phyloP scores from a whole-genome alignment of 208 protist genomes.

The Acanthamoeba royreba region DNA sequence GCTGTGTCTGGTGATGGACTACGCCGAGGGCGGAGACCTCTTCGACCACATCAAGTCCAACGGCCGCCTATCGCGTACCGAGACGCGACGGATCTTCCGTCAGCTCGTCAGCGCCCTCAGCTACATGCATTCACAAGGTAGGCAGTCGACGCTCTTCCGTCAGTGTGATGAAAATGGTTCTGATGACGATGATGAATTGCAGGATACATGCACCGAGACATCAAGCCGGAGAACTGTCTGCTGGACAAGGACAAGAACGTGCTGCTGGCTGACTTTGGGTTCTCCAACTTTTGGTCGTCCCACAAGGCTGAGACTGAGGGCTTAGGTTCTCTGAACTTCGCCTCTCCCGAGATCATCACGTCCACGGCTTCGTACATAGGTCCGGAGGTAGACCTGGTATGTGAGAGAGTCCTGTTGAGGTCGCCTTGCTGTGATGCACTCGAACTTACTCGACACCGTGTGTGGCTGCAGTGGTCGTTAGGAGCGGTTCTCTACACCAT shows the following conservation, averaged over 20 bases:
- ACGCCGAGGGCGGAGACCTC: slow-evolving; percentile 33
- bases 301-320: neutral
- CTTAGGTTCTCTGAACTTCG: neutral
- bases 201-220: neutral
- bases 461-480: neutral
- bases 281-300: slow-evolving; percentile 25
- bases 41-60: neutral
- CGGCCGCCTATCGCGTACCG: neutral
- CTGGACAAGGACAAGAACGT: neutral
- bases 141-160: neutral
- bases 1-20: slow-evolving; percentile 18
- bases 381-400: neutral
- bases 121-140: slow-evolving; percentile 26
- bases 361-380: neutral
- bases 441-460: neutral
- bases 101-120: neutral
- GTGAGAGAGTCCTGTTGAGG: neutral
- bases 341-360: neutral
- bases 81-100: neutral
- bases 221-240: slow-evolving; percentile 15
- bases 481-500: slow-evolving; percentile 18
- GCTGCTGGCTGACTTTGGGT: slow-evolving; percentile 15
- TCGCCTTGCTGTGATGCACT: neutral
- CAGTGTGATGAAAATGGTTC: neutral
- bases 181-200: neutral